phyloP scores from a whole-genome alignment of 495 filamentous ascomycete genomes.

The Bacidia gigantensis region DNA sequence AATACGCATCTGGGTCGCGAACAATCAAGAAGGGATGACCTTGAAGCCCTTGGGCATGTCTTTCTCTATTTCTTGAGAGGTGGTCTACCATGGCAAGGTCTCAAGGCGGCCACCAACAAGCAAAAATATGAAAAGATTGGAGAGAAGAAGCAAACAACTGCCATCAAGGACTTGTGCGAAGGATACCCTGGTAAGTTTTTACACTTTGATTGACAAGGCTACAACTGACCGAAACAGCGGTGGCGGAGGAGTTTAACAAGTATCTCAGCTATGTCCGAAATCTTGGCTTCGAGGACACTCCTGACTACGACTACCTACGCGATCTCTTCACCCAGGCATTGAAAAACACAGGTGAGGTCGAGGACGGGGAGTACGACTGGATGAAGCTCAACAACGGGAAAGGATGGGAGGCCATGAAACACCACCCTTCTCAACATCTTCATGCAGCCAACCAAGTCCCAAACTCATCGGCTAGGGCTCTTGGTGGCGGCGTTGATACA shows the following conservation, averaged over 20 bases:
- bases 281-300: conserved; percentile 95
- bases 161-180: conserved; percentile 93
- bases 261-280: conserved; percentile 96
- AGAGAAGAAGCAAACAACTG: conserved; percentile 98
- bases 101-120: conserved; percentile 99
- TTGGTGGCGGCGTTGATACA: conserved; percentile 52
- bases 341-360: conserved; percentile 84
- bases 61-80: conserved; percentile 99
- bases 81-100: conserved; percentile 92
- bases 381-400: conserved; percentile 97
- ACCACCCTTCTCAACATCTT: conserved; percentile 64
- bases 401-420: conserved; percentile 83
- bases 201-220: not conserved
- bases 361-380: conserved; percentile 99
- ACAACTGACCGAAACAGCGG: conserved; percentile 3
- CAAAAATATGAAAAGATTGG: conserved; percentile 99
- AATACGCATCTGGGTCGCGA: conserved; percentile 96
- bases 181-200: conserved; percentile 60
- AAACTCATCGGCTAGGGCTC: conserved; percentile 62
- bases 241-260: conserved; percentile 81
- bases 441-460: conserved; percentile 61
- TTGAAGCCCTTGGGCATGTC: conserved; percentile 92
- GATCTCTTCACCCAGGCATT: conserved; percentile 95
- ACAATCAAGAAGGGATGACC: conserved; percentile 89
- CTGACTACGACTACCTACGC: conserved; percentile 95